phyloP scores from a whole-genome alignment of 495 filamentous ascomycete species.

The Penicillium arizonense region DNA sequence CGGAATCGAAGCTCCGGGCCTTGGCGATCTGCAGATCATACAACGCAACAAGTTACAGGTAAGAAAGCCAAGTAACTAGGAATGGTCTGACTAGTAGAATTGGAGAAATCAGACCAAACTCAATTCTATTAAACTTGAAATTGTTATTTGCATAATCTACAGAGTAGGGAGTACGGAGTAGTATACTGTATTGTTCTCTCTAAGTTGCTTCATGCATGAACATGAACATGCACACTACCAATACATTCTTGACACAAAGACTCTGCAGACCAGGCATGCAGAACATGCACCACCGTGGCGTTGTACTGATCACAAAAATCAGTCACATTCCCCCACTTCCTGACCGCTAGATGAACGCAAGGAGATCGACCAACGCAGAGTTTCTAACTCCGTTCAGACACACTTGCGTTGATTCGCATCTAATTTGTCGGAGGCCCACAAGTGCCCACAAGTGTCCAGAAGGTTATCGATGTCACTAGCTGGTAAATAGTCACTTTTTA shows the following conservation, averaged over 20 bases:
- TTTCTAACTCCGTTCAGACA: slow-evolving; percentile 14
- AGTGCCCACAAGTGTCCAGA: slow-evolving; percentile 13
- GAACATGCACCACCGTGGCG: slow-evolving; percentile 4
- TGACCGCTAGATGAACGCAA: slow-evolving; percentile 31
- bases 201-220: not conserved
- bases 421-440: slow-evolving; percentile 14
- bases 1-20: slow-evolving; percentile 6
- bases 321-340: slow-evolving; percentile 9
- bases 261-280: slow-evolving; percentile 3
- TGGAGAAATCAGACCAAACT: too few relatives aligned
- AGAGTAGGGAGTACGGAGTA: too few relatives aligned
- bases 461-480: not conserved
- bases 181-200: not conserved
- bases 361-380: slow-evolving; percentile 26
- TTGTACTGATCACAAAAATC: slow-evolving; percentile 10
- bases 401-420: slow-evolving; percentile 16
- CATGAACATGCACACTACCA: not conserved
- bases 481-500: not conserved
- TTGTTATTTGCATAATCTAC: too few relatives aligned
- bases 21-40: slow-evolving; percentile 17
- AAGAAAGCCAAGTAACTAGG: too few relatives aligned
- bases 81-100: too few relatives aligned
- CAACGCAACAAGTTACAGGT: not conserved
- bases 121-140: too few relatives aligned
- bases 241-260: slow-evolving; percentile 5